Conservation (phyloP, 1,284 basidiomycete genomes). For the Trichosporon asahii region DNA sequence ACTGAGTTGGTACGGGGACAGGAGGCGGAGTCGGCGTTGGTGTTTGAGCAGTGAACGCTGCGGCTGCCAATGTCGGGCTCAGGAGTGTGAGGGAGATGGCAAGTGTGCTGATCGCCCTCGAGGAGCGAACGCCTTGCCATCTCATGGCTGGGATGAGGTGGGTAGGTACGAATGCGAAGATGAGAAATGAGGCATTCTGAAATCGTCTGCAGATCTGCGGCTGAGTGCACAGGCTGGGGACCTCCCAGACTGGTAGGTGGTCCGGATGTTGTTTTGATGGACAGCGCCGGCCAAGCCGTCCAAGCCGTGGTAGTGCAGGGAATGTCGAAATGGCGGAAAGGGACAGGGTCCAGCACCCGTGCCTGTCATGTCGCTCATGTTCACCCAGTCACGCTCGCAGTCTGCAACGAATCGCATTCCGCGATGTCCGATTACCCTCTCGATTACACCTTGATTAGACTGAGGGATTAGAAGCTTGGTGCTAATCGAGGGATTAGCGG, state of each 20-base stretch:
- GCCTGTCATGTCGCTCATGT: constrained; percentile 3
- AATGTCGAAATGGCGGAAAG: constrained; percentile 8
- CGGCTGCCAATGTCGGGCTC: background rate
- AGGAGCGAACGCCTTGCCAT: background rate
- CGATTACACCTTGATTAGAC: background rate
- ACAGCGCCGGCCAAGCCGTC: background rate
- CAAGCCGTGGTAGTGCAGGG: constrained; percentile 1
- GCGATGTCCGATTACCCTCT: background rate
- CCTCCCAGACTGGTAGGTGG: background rate
- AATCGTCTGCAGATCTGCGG: background rate
- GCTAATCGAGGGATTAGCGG: background rate
- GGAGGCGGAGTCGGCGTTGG: background rate
- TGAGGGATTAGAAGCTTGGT: background rate
- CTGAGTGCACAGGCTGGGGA: background rate
- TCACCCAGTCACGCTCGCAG: background rate
- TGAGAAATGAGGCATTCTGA: background rate
- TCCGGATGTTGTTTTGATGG: background rate
- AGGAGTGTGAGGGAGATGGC: background rate
- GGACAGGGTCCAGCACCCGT: background rate
- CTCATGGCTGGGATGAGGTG: background rate
- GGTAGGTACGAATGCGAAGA: background rate
- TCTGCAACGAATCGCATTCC: background rate
- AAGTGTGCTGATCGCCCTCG: background rate
- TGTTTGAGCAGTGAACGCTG: background rate
- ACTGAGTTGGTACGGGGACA: background rate